Conservation (phyloP, 345 rosid species). For the Boechera divaricarpa region DNA sequence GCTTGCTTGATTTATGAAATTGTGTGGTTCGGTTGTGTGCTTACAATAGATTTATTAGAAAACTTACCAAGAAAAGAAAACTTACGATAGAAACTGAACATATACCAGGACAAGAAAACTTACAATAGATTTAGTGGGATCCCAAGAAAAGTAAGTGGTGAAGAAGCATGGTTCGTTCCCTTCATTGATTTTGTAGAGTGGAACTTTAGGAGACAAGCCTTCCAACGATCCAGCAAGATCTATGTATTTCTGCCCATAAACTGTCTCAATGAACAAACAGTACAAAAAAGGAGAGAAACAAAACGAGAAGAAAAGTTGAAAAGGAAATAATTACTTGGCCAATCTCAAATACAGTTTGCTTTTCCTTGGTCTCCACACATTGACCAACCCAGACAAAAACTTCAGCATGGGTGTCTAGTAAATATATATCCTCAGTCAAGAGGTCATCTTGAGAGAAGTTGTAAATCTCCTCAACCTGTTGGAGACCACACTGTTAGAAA, state of each 20-base stretch:
- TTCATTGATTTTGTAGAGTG: constrained; percentile 88
- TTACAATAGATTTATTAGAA: too few species aligned
- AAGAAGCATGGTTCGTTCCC: constrained; percentile 98
- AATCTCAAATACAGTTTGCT: constrained; percentile 87
- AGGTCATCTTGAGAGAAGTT: constrained; percentile 94
- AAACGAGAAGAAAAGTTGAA: constrained; percentile 2
- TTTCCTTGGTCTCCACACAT: constrained; percentile 78
- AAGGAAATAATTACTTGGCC: constrained; percentile 67
- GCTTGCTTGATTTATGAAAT: too few species aligned
- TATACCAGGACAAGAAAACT: constrained; percentile 35
- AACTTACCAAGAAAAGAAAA: too few species aligned
- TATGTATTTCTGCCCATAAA: constrained; percentile 71
- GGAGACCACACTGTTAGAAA: constrained; percentile 30
- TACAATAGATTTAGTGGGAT: constrained; percentile 76
- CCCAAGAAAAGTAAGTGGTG: constrained; percentile 92
- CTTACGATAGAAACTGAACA: not conserved
- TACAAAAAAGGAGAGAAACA: constrained; percentile 14
- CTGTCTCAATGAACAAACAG: constrained; percentile 33
- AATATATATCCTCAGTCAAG: constrained; percentile 85
- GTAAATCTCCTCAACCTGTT: constrained; percentile 88
- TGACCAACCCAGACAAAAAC: constrained; percentile 98
- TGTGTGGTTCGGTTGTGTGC: too few species aligned
- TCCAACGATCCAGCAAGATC: constrained; percentile 79
- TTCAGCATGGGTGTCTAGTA: constrained; percentile 94
- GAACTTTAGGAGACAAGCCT: constrained; percentile 82